Evolutionary conservation across 257 asterid genomes (phyloP).

Genomic region (Petrea volubilis): DNA sequence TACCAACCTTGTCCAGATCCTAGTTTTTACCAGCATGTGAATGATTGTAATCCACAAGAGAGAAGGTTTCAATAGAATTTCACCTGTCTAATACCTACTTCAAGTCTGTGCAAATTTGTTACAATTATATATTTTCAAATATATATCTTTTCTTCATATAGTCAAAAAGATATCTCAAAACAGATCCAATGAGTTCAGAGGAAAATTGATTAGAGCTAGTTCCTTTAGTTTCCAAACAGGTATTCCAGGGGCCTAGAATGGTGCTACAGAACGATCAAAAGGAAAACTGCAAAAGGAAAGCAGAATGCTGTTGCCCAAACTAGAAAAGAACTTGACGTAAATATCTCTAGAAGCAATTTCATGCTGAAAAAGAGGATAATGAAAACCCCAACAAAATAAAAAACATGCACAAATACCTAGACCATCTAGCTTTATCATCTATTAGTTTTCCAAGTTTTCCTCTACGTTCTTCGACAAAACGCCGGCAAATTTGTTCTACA

Average conservation of each 20-base stretch:
- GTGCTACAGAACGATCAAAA: neutral
- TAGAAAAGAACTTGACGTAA: neutral
- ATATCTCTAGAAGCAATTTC: neutral
- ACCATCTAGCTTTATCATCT: constrained; percentile 87
- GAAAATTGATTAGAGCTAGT: neutral
- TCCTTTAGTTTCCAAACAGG: neutral
- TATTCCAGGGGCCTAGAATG: neutral
- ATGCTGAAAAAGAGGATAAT: neutral
- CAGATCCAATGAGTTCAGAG: neutral
- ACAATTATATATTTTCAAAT: neutral
- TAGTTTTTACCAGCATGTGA: neutral
- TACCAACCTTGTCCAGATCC: neutral
- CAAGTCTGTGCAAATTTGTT: neutral
- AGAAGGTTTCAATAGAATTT: neutral
- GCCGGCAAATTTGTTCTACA: constrained; percentile 94
- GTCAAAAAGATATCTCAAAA: neutral
- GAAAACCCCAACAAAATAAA: neutral
- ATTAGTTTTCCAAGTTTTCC: constrained; percentile 75
- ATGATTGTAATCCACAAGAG: neutral
- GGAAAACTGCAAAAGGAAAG: neutral
- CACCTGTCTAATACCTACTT: neutral
- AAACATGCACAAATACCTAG: constrained; percentile 56
- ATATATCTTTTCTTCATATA: neutral
- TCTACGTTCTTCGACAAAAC: constrained; percentile 80
- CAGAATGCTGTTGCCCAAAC: neutral